Evolutionary conservation across 352 stramenopile species (phyloP).

Genomic region (Phytophthora pinifolia): DNA sequence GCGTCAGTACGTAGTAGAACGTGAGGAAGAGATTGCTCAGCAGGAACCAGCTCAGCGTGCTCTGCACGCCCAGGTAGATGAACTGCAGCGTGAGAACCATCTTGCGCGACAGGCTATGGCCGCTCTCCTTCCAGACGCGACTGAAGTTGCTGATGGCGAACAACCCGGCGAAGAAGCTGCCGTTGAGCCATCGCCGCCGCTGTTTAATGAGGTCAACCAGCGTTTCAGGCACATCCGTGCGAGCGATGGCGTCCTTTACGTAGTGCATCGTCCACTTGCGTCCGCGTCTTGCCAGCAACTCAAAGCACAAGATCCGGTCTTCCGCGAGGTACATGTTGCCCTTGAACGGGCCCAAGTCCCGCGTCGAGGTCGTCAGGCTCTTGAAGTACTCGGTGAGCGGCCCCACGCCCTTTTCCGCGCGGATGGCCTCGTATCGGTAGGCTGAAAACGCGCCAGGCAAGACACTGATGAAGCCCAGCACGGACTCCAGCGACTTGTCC

Average conservation of each 20-base stretch:
- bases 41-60: conserved; percentile 44
- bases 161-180: conserved; percentile 59
- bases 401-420: conserved; percentile 43
- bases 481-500: conserved; percentile 54
- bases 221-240: conserved; percentile 48
- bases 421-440: conserved; percentile 58
- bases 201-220: conserved; percentile 64
- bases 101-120: conserved; percentile 39
- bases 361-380: conserved; percentile 45
- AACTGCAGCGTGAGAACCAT: conserved; percentile 45
- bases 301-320: conserved; percentile 67
- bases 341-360: conserved; percentile 53
- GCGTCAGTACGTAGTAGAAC: conserved; percentile 49
- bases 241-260: conserved; percentile 53
- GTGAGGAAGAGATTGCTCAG: conserved; percentile 52
- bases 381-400: conserved; percentile 52
- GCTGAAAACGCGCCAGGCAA: conserved; percentile 47
- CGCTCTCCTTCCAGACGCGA: conserved; percentile 50
- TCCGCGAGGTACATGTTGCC: conserved; percentile 75
- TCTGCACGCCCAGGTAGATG: conserved; percentile 42
- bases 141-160: conserved; percentile 59
- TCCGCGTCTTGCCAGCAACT: conserved; percentile 46
- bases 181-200: conserved; percentile 61
- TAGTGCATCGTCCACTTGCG: conserved; percentile 53
- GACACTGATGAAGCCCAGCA: conserved; percentile 54